A percentile compares a stretch with the other conserved stretches of the same genome.
phyloP scores from a whole-genome alignment of 768 basidiomycete genomes.

The Boletus reticulatus region DNA sequence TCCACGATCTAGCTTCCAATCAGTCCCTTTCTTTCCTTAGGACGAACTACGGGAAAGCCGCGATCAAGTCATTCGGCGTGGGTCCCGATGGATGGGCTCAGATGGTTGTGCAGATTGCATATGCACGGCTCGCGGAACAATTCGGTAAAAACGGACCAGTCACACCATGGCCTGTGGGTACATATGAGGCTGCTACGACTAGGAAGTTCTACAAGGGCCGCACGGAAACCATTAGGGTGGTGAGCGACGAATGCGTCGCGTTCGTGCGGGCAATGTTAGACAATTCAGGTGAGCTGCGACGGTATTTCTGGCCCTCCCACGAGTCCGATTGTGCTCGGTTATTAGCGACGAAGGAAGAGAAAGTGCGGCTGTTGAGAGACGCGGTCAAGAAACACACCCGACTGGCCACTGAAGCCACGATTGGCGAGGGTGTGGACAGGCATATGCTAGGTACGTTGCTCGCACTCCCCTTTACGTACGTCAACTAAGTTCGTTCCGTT shows the following conservation, averaged over 20 bases:
- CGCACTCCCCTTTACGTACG: not conserved
- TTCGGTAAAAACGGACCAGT: constrained; percentile 20
- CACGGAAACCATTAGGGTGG: constrained; percentile 91
- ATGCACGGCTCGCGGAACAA: constrained; percentile 59
- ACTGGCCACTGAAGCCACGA: constrained; percentile 64
- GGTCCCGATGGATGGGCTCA: constrained; percentile 96
- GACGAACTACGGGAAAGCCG: constrained; percentile 80
- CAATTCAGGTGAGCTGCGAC: constrained; percentile 26
- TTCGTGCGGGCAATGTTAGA: constrained; percentile 80
- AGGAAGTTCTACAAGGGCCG: constrained; percentile 84
- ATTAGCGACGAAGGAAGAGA: constrained; percentile 36
- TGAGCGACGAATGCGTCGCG: constrained; percentile 70
- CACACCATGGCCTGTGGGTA: constrained; percentile 58
- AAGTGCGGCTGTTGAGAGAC: constrained; percentile 50
- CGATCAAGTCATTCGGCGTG: constrained; percentile 83
- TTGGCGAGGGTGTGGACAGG: constrained; percentile 79
- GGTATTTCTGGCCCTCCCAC: not conserved
- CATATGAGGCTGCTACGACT: constrained; percentile 96
- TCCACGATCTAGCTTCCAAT: constrained; percentile 54
- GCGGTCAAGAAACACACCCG: constrained; percentile 65
- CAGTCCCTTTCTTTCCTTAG: constrained; percentile 63
- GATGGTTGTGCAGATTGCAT: constrained; percentile 88
- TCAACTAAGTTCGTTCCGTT: not conserved
- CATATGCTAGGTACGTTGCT: constrained; percentile 71
- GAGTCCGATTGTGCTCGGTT: not conserved